Evolutionary conservation across 805 yeast genomes (phyloP).

Genomic region (Cephaloascus albidus): DNA sequence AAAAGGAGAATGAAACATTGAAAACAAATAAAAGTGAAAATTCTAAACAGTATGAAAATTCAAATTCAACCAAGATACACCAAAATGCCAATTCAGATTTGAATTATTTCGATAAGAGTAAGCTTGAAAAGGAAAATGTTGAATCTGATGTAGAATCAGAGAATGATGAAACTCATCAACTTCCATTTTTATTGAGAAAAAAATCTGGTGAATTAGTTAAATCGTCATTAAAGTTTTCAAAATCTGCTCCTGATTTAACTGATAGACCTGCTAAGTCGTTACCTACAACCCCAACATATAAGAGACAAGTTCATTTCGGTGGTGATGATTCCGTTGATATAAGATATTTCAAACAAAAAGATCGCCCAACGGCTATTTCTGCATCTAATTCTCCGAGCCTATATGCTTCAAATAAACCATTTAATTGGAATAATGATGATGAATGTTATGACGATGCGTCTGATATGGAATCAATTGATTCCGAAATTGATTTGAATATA

Average conservation of each 20-base stretch:
- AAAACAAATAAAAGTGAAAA: not conserved
- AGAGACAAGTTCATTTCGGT: constrained; percentile 78
- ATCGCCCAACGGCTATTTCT: constrained; percentile 70
- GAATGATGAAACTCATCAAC: not conserved
- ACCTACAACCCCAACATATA: constrained; percentile 46
- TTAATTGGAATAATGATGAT: constrained; percentile 13
- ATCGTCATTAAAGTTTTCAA: constrained; percentile 52
- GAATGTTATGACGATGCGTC: constrained; percentile 10
- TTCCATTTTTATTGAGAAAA: constrained; percentile 49
- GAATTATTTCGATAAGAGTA: no score
- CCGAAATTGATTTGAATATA: constrained; percentile 6
- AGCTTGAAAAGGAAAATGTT: no score
- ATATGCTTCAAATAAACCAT: constrained; percentile 15
- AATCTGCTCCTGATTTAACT: constrained; percentile 20
- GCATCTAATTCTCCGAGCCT: constrained; percentile 52
- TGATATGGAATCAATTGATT: not conserved
- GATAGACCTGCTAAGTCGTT: constrained; percentile 19
- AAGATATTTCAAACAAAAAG: constrained; percentile 62
- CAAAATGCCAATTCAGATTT: no score
- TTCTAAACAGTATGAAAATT: constrained; percentile 1
- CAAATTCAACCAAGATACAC: no score
- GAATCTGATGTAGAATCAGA: not conserved
- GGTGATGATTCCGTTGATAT: constrained; percentile 49
- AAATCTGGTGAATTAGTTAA: constrained; percentile 85
- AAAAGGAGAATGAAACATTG: constrained; percentile 17